A percentile compares a stretch with the other conserved stretches of the same genome.
These are phyloP conservation scores for Silybum marianum DNA, from an alignment of 129 eudicot genomes.

Conservation along the genomic window DNA sequence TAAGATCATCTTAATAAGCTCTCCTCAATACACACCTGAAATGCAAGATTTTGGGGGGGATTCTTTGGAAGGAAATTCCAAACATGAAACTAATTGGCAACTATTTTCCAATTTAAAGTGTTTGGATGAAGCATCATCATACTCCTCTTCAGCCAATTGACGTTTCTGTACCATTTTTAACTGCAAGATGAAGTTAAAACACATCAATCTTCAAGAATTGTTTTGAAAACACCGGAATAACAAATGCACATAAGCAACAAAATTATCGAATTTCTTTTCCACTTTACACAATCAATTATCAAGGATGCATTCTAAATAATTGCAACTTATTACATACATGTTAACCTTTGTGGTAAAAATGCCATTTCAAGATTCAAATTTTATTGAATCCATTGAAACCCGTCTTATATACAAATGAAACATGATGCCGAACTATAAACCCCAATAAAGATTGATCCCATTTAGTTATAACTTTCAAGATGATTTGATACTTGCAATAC, in stretches of 20 bases:
- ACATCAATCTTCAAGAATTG: neutral
- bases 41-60: conserved; percentile 16
- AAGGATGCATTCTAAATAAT: neutral
- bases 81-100: conserved; percentile 32
- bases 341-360: neutral
- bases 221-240: neutral
- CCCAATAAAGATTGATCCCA: neutral
- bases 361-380: neutral
- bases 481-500: neutral
- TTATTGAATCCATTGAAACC: neutral
- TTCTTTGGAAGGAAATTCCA: conserved; percentile 40
- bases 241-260: neutral
- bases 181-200: conserved; percentile 32
- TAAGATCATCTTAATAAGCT: neutral
- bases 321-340: neutral
- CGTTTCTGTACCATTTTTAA: conserved; percentile 63
- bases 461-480: neutral
- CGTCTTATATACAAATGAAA: neutral
- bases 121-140: conserved; percentile 52
- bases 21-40: conserved; percentile 45
- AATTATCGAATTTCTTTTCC: neutral
- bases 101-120: conserved; percentile 46
- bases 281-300: neutral
- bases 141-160: conserved; percentile 42
- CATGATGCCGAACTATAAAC: neutral